phyloP scores from a whole-genome alignment of 257 asterid species.

The Nemophila menziesii region DNA sequence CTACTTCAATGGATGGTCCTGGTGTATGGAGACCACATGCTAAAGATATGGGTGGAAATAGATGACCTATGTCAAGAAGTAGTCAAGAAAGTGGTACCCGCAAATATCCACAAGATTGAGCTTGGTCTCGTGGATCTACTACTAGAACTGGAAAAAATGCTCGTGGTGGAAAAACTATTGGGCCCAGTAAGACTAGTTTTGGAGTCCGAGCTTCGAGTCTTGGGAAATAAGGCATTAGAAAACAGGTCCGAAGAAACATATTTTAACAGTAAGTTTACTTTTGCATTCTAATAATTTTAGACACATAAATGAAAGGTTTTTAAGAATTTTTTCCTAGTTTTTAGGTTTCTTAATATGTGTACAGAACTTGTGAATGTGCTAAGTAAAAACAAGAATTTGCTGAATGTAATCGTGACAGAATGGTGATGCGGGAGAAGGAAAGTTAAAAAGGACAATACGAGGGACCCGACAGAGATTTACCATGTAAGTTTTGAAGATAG shows the following conservation, averaged over 20 bases:
- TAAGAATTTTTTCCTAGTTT: too few relatives aligned
- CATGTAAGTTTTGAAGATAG: too few relatives aligned
- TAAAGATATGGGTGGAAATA: slow-evolving; percentile 56
- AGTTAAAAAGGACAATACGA: slow-evolving; percentile 77
- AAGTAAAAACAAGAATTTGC: too few relatives aligned
- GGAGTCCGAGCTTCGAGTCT: slow-evolving; percentile 64
- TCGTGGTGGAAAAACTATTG: slow-evolving; percentile 81
- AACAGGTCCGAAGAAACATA: slow-evolving; percentile 47
- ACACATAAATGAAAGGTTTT: too few relatives aligned
- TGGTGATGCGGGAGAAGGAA: slow-evolving; percentile 87
- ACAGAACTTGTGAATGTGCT: too few relatives aligned
- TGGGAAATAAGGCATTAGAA: slow-evolving; percentile 68
- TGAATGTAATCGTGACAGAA: slow-evolving; percentile 31
- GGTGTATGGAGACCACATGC: slow-evolving; percentile 99
- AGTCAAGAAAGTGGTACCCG: slow-evolving; percentile 66
- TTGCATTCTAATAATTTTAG: too few relatives aligned
- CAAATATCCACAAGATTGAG: slow-evolving; percentile 76
- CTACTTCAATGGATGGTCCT: slow-evolving; percentile 87
- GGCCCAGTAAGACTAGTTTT: slow-evolving; percentile 45
- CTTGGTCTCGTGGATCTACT: slow-evolving; percentile 82
- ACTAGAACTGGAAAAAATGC: slow-evolving; percentile 42
- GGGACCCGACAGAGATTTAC: slow-evolving; percentile 96
- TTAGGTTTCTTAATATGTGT: too few relatives aligned
- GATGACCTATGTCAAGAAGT: slow-evolving; percentile 61
- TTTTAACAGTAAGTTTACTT: slow-evolving; percentile 51